These are phyloP conservation scores for Malus asiatica DNA, from an alignment of 306 rosid species.

Conservation along the genomic window DNA sequence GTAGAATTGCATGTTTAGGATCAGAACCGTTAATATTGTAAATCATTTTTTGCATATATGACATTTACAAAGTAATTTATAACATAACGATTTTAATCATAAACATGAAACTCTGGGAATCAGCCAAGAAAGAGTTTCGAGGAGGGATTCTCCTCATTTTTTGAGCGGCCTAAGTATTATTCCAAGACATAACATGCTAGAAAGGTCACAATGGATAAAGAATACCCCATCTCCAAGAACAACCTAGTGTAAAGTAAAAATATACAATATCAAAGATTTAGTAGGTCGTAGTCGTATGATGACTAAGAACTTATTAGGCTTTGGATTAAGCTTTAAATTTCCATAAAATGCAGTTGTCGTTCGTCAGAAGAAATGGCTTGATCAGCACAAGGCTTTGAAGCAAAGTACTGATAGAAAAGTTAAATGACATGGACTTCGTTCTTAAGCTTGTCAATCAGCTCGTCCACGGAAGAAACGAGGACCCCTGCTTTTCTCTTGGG, in stretches of 20 bases:
- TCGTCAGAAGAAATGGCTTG: slow-evolving; percentile 4
- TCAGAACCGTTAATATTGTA: too few relatives aligned
- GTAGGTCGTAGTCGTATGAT: not conserved
- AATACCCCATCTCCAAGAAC: not conserved
- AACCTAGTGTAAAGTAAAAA: not conserved
- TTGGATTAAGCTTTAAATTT: not conserved
- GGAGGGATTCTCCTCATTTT: too few relatives aligned
- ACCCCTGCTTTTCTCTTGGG: slow-evolving; percentile 90
- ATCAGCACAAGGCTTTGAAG: not conserved
- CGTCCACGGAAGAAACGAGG: slow-evolving; percentile 74
- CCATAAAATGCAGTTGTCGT: not conserved
- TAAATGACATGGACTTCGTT: slow-evolving; percentile 74
- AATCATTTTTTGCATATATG: too few relatives aligned
- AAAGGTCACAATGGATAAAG: not conserved
- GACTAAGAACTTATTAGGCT: not conserved
- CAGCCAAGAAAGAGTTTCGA: too few relatives aligned
- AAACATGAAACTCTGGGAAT: too few relatives aligned
- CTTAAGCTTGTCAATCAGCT: slow-evolving; percentile 78
- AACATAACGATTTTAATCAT: too few relatives aligned
- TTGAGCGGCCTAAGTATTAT: too few relatives aligned
- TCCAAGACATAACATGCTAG: not conserved
- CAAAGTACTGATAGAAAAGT: slow-evolving; percentile 1
- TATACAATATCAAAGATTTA: too few relatives aligned
- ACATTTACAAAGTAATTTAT: too few relatives aligned
- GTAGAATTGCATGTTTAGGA: too few relatives aligned